Percentiles rank a stretch among this genome's conserved stretches.
Conservation (phyloP, 257 asterid species). For the Solanum pinnatisectum region DNA sequence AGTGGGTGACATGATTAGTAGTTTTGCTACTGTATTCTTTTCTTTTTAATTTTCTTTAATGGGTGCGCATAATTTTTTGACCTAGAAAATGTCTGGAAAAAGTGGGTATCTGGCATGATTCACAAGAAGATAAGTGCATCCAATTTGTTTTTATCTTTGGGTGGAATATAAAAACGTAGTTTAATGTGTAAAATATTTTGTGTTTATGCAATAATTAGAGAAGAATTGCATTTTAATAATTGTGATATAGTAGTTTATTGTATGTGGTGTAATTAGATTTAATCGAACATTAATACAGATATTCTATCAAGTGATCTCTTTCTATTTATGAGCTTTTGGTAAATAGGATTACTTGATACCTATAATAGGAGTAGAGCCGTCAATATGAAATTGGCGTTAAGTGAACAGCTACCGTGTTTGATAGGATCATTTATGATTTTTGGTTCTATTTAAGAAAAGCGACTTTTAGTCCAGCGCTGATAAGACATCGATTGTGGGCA, state of each 20-base stretch:
- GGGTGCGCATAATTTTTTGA: not conserved
- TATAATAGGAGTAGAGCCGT: no score
- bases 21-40: not conserved
- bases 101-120: not conserved
- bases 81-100: not conserved
- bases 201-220: no score
- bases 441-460: no score
- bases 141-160: not conserved
- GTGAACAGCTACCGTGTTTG: no score
- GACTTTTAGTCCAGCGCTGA: no score
- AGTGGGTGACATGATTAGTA: not conserved
- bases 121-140: not conserved
- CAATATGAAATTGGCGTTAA: no score
- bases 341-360: not conserved
- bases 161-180: not conserved
- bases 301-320: not conserved
- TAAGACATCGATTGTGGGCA: no score
- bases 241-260: not conserved
- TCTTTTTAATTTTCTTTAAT: not conserved
- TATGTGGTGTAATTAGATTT: not conserved
- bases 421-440: no score
- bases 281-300: rapidly evolving
- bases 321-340: not conserved
- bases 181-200: no score
- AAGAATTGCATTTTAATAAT: not conserved